These are phyloP conservation scores for Sugiyamaella chiloensis DNA, from an alignment of 805 yeast species.

Conservation along the genomic window DNA sequence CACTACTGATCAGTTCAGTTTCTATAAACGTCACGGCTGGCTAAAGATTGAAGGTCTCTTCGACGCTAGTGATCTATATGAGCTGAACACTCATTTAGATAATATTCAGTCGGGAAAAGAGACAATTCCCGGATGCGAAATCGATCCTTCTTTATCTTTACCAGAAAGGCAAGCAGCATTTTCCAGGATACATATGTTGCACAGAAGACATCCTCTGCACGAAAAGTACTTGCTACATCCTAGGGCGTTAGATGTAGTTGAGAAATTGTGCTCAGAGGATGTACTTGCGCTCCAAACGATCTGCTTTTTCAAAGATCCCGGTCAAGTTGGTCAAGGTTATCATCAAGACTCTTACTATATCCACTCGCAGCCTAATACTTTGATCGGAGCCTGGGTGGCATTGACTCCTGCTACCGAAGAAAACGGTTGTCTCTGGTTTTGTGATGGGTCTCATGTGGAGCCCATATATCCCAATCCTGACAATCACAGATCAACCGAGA, in stretches of 20 bases:
- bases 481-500: background rate
- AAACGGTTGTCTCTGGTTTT: slow-evolving; percentile 1
- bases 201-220: background rate
- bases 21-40: slow-evolving; percentile 1
- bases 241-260: background rate
- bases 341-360: slow-evolving; percentile 3
- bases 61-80: background rate
- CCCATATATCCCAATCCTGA: slow-evolving; percentile 1
- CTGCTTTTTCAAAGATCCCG: slow-evolving; percentile 3
- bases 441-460: slow-evolving; percentile 1
- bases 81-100: slow-evolving; percentile 2
- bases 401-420: slow-evolving; percentile 4
- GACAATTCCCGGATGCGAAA: background rate
- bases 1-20: background rate
- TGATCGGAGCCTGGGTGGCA: background rate
- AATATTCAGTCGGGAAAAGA: background rate
- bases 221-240: slow-evolving; percentile 4
- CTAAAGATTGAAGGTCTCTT: slow-evolving; percentile 1
- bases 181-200: slow-evolving; percentile 1
- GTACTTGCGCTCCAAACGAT: slow-evolving; percentile 2
- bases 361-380: background rate
- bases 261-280: background rate
- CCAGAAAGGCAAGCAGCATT: background rate
- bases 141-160: background rate
- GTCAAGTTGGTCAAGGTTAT: slow-evolving; percentile 2